phyloP scores from a whole-genome alignment of 768 basidiomycete genomes.

The Lentinula raphanica region DNA sequence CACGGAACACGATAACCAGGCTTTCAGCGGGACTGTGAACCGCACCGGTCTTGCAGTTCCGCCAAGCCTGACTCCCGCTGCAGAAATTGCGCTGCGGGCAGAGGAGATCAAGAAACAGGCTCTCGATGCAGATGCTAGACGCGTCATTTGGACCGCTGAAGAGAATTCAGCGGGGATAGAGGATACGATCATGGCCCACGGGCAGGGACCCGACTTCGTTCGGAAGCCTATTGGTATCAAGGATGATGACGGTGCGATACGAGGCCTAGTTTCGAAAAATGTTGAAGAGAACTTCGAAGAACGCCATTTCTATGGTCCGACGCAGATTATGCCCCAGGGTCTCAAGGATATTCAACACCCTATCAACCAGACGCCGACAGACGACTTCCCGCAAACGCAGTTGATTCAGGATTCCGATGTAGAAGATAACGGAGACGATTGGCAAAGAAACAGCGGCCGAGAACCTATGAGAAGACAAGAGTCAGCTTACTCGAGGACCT shows the following conservation, averaged over 20 bases:
- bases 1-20: slow-evolving; percentile 50
- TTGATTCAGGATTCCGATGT: not conserved
- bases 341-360: slow-evolving; percentile 34
- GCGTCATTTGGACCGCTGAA: slow-evolving; percentile 61
- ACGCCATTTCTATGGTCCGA: slow-evolving; percentile 41
- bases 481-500: not conserved
- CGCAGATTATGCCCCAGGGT: slow-evolving; percentile 46
- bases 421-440: not conserved
- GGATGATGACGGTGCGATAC: slow-evolving; percentile 48
- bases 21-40: slow-evolving; percentile 46
- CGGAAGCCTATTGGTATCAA: slow-evolving; percentile 50
- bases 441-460: not conserved
- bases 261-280: slow-evolving; percentile 20
- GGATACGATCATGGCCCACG: slow-evolving; percentile 39
- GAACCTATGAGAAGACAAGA: not conserved
- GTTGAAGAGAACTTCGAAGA: slow-evolving; percentile 26
- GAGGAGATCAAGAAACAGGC: slow-evolving; percentile 56
- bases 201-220: slow-evolving; percentile 24
- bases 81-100: slow-evolving; percentile 49
- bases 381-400: not conserved
- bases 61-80: slow-evolving; percentile 46
- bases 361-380: not conserved
- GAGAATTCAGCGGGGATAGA: slow-evolving; percentile 42
- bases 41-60: slow-evolving; percentile 15
- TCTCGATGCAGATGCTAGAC: slow-evolving; percentile 56